A percentile compares a stretch with the other conserved stretches of the same genome.
Conservation (phyloP, 805 yeast species). For the Nakazawaea molendinolei region DNA sequence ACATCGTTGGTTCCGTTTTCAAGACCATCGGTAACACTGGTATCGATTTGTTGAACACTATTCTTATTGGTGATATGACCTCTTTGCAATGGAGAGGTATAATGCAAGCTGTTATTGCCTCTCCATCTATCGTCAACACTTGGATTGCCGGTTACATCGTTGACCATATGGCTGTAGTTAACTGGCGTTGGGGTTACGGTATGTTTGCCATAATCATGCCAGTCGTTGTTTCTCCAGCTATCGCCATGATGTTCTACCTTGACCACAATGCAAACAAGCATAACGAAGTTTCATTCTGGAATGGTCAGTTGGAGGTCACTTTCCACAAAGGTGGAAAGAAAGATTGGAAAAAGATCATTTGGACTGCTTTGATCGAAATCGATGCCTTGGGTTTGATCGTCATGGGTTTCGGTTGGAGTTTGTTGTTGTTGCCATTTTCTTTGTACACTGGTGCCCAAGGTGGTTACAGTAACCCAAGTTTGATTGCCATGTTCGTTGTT, state of each 20-base stretch:
- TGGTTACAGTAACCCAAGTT: constrained; percentile 30
- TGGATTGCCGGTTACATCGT: constrained; percentile 38
- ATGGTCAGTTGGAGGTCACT: no score
- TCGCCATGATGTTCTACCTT: constrained; percentile 24
- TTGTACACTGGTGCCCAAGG: constrained; percentile 24
- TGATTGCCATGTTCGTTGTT: constrained; percentile 35
- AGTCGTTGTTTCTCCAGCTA: constrained; percentile 28
- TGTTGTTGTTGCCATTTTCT: constrained; percentile 33
- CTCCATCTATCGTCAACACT: constrained; percentile 34
- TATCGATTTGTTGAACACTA: constrained; percentile 15
- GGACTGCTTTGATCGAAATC: constrained; percentile 25
- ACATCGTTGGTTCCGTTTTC: constrained; percentile 20
- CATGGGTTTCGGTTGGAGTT: constrained; percentile 31
- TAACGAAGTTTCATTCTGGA: no score
- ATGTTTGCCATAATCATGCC: constrained; percentile 41
- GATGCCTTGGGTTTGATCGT: constrained; percentile 33
- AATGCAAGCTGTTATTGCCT: constrained; percentile 17
- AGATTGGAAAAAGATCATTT: constrained; percentile 10
- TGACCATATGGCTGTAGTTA: constrained; percentile 20
- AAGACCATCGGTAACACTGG: constrained; percentile 20
- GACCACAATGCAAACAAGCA: constrained; percentile 29
- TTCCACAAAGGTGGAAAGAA: constrained; percentile 10
- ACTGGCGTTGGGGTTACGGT: constrained; percentile 49
- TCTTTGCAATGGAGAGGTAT: constrained; percentile 24
- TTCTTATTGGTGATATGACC: constrained; percentile 22